Percentiles rank a stretch among this genome's conserved stretches.
phyloP scores from a whole-genome alignment of 2,329 filamentous ascomycete genomes.

The Fusarium compactum region DNA sequence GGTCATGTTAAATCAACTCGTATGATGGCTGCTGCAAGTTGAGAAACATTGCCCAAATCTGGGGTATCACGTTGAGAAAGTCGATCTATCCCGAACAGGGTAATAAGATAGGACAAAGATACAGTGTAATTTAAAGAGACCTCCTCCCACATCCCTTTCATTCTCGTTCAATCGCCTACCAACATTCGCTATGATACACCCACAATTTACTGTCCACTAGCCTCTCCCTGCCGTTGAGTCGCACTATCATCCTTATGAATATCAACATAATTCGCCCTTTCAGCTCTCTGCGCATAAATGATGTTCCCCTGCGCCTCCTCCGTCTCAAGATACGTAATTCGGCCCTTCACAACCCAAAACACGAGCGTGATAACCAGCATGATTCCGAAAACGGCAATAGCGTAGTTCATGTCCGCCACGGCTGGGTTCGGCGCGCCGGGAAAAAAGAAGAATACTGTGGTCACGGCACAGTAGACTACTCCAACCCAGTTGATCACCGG shows the following conservation, averaged over 20 bases:
- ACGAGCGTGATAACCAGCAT: constrained; percentile 63
- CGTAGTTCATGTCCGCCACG: constrained; percentile 67
- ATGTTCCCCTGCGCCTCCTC: constrained; percentile 46
- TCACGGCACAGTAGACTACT: constrained; percentile 63
- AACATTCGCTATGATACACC: background rate
- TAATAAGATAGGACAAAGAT: constrained; percentile 39
- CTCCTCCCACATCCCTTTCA: background rate
- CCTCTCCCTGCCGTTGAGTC: background rate
- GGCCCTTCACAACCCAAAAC: constrained; percentile 65
- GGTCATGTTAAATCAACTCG: background rate
- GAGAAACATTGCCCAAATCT: background rate
- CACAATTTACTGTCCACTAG: background rate
- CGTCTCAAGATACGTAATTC: constrained; percentile 51
- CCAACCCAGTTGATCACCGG: constrained; percentile 61
- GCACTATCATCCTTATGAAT: constrained; percentile 17
- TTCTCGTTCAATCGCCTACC: background rate
- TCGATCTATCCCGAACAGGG: constrained; percentile 3
- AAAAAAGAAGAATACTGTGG: constrained; percentile 68
- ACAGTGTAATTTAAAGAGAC: constrained; percentile 29
- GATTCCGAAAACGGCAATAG: constrained; percentile 67
- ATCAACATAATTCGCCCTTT: constrained; percentile 30
- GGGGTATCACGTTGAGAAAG: background rate
- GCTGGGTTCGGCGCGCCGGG: constrained; percentile 59
- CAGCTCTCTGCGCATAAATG: constrained; percentile 38
- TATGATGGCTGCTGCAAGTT: constrained; percentile 5